Conservation (phyloP, 495 filamentous ascomycete species). For the Staphylotrichum longicolle region DNA sequence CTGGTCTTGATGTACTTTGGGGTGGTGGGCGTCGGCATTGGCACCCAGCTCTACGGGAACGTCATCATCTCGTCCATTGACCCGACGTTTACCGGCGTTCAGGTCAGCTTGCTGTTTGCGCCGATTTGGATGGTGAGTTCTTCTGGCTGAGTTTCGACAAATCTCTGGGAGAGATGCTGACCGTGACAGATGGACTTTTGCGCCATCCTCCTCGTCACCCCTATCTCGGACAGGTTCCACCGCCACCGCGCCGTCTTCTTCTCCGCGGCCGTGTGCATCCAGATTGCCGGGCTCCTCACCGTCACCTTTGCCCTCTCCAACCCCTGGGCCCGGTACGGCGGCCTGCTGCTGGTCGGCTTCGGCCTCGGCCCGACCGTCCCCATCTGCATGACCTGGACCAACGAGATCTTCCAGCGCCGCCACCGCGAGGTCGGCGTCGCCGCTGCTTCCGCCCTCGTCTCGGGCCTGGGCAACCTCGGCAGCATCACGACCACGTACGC, state of each 20-base stretch:
- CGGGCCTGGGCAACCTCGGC: slow-evolving; percentile 80
- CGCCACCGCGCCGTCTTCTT: slow-evolving; percentile 82
- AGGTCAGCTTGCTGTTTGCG: slow-evolving; percentile 78
- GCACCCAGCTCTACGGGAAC: slow-evolving; percentile 80
- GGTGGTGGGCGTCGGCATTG: slow-evolving; percentile 87
- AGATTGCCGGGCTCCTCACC: slow-evolving; percentile 78
- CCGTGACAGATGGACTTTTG: slow-evolving; percentile 69
- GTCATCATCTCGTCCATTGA: slow-evolving; percentile 82
- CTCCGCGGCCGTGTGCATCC: slow-evolving; percentile 65
- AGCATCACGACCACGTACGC: slow-evolving; percentile 87
- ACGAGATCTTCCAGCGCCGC: slow-evolving; percentile 82
- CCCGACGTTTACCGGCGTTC: slow-evolving; percentile 64
- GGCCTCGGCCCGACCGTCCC: slow-evolving; percentile 89
- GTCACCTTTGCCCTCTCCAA: slow-evolving; percentile 70
- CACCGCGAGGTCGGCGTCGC: slow-evolving; percentile 91
- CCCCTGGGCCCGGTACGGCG: slow-evolving; percentile 83
- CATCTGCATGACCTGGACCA: slow-evolving; percentile 91
- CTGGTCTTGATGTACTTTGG: slow-evolving; percentile 90
- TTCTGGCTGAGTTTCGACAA: background rate
- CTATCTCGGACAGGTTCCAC: slow-evolving; percentile 84
- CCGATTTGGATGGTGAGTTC: slow-evolving; percentile 83
- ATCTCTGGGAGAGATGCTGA: slow-evolving; percentile 2
- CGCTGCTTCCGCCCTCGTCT: slow-evolving; percentile 82
- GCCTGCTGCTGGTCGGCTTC: slow-evolving; percentile 86
- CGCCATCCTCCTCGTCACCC: slow-evolving; percentile 81